Evolutionary conservation across 2,329 filamentous ascomycete genomes (phyloP).

Genomic region (Fusarium sp.): DNA sequence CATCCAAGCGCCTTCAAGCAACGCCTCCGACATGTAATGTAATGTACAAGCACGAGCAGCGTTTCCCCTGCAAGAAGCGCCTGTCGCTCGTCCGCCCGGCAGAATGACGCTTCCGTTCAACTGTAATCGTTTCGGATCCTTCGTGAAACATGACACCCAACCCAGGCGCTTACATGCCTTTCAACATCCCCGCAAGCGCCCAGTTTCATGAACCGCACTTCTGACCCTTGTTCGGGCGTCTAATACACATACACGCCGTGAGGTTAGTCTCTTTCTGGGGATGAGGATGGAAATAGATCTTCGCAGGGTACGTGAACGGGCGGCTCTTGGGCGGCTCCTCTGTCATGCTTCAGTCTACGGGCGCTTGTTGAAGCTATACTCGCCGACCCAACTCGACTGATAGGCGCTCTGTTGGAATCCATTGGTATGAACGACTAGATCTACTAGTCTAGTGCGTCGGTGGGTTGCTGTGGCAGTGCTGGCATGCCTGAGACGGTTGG

Average conservation of each 20-base stretch:
- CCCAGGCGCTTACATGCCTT: conserved; percentile 25
- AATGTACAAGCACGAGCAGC: not conserved
- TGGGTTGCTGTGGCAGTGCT: conserved; percentile 23
- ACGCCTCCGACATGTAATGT: not conserved
- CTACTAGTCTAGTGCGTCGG: not conserved
- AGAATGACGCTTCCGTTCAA: not conserved
- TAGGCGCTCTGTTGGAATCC: conserved; percentile 7
- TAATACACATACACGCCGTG: conserved; percentile 5
- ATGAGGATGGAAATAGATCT: conserved; percentile 15
- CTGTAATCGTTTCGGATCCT: conserved; percentile 2
- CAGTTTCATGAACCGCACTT: conserved; percentile 16
- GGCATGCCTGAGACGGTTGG: not conserved
- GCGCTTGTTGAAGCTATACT: conserved; percentile 10
- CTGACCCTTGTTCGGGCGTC: conserved; percentile 24
- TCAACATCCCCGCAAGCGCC: conserved; percentile 23
- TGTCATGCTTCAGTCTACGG: not conserved
- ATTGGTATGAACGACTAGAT: not conserved
- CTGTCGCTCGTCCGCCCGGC: not conserved
- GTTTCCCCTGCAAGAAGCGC: not conserved
- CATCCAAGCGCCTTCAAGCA: conserved; percentile 9
- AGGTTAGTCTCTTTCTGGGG: not conserved
- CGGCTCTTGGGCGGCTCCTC: conserved; percentile 19
- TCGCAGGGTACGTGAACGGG: not conserved
- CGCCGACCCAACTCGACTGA: not conserved
- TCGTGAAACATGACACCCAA: conserved; percentile 20